phyloP scores from a whole-genome alignment of 2,329 filamentous ascomycete genomes.

The Fusarium incarnatum region DNA sequence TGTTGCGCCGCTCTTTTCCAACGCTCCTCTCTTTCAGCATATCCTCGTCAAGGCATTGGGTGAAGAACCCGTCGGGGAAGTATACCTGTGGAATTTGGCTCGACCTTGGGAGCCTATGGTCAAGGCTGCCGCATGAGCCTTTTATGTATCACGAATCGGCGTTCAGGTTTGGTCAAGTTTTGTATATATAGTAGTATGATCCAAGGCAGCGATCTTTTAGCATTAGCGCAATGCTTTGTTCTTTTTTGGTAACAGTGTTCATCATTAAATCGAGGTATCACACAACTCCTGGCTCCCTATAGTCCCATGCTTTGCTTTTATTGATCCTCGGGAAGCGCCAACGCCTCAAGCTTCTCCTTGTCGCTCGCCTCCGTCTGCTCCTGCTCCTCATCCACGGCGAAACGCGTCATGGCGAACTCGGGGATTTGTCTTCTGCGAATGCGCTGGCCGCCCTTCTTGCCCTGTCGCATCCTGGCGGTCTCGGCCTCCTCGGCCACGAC shows the following conservation, averaged over 20 bases:
- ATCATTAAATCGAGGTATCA: constrained; percentile 49
- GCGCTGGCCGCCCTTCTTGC: constrained; percentile 49
- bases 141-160: constrained; percentile 19
- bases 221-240: constrained; percentile 31
- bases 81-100: constrained; percentile 57
- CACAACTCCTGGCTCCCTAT: constrained; percentile 47
- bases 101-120: constrained; percentile 59
- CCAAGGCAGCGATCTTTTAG: constrained; percentile 22
- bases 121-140: constrained; percentile 51
- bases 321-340: constrained; percentile 43
- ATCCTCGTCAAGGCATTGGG: constrained; percentile 53
- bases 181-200: constrained; percentile 16
- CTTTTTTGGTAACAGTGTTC: constrained; percentile 35
- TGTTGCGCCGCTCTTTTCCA: constrained; percentile 46
- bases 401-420: constrained; percentile 69
- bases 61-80: constrained; percentile 50
- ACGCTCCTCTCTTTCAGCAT: constrained; percentile 49
- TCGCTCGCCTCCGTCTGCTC: constrained; percentile 49
- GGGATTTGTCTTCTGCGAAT: constrained; percentile 55
- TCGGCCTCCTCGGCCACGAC: constrained; percentile 62
- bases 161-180: constrained; percentile 26
- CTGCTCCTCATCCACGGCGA: constrained; percentile 59
- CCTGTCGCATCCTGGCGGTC: constrained; percentile 51
- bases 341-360: constrained; percentile 40
- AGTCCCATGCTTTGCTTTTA: constrained; percentile 38